Conservation (phyloP, 805 yeast species). For the Wickerhamomyces subpelliculosus region DNA sequence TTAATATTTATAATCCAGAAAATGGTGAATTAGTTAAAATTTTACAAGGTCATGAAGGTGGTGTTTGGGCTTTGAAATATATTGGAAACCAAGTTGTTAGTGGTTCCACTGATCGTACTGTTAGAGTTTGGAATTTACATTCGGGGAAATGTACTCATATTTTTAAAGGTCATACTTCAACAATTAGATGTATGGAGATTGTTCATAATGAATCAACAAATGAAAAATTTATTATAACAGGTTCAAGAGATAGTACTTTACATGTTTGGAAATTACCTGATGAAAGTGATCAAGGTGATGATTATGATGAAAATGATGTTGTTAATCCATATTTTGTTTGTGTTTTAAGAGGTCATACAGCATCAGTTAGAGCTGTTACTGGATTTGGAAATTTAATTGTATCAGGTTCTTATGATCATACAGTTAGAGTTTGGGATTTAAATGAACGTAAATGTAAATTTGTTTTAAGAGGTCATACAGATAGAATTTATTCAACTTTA, state of each 20-base stretch:
- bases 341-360: constrained; percentile 68
- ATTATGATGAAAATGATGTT: constrained; percentile 28
- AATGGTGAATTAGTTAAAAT: constrained; percentile 60
- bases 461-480: constrained; percentile 76
- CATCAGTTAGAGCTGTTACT: constrained; percentile 78
- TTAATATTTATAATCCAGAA: constrained; percentile 72
- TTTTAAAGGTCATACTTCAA: constrained; percentile 86
- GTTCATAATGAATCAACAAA: constrained; percentile 60
- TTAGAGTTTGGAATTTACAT: constrained; percentile 86
- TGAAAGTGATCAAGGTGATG: constrained; percentile 21
- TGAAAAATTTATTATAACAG: constrained; percentile 72
- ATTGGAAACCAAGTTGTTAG: constrained; percentile 77
- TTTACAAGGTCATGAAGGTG: constrained; percentile 89
- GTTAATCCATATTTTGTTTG: constrained; percentile 58
- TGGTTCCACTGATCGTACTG: constrained; percentile 92
- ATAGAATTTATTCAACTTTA: constrained; percentile 83
- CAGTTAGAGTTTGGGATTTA: constrained; percentile 89
- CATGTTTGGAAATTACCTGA: constrained; percentile 80
- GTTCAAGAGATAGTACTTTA: constrained; percentile 79
- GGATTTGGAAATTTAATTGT: constrained; percentile 80
- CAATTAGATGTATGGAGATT: constrained; percentile 87
- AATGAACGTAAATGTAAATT: constrained; percentile 65
- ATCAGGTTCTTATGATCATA: constrained; percentile 86
- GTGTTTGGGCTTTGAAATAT: constrained; percentile 97
- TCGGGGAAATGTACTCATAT: constrained; percentile 86